Evolutionary conservation across 2,329 filamentous ascomycete genomes (phyloP).

Genomic region (Botrytis byssoidea): DNA sequence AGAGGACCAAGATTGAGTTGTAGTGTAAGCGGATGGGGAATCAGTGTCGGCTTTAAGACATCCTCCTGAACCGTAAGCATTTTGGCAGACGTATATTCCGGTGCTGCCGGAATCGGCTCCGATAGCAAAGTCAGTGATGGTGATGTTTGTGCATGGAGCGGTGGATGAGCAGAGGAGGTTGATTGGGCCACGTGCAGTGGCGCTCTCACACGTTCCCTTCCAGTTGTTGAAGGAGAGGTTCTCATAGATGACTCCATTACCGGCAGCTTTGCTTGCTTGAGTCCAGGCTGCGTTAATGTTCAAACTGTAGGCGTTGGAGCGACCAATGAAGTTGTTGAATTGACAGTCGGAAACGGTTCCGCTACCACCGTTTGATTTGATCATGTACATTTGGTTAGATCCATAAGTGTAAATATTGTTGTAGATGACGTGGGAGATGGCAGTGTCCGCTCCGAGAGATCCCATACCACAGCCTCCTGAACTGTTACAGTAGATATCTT

Average conservation of each 20-base stretch:
- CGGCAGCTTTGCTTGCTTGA: conserved; percentile 46
- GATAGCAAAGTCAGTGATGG: conserved; percentile 51
- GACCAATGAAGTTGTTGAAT: conserved; percentile 59
- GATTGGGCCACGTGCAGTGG: conserved; percentile 51
- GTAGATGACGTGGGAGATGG: conserved; percentile 54
- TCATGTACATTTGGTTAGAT: conserved; percentile 63
- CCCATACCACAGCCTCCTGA: conserved; percentile 58
- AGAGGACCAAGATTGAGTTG: conserved; percentile 22
- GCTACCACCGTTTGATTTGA: conserved; percentile 59
- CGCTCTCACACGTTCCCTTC: conserved; percentile 53
- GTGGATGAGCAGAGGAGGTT: conserved; percentile 51
- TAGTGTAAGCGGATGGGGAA: conserved; percentile 17
- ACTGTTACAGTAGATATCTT: conserved; percentile 62
- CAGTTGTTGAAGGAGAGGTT: conserved; percentile 56
- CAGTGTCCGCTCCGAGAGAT: conserved; percentile 49
- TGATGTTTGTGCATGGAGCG: conserved; percentile 53
- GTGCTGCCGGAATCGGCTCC: conserved; percentile 49
- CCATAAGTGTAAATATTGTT: conserved; percentile 54
- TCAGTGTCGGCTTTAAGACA: conserved; percentile 38
- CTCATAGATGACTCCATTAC: conserved; percentile 51
- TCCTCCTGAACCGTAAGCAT: conserved; percentile 48
- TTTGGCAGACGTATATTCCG: conserved; percentile 48
- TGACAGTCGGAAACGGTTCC: conserved; percentile 51
- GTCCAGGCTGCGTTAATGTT: conserved; percentile 54
- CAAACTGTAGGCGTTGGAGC: conserved; percentile 53